Conservation (phyloP, 2,329 filamentous ascomycete genomes). For the Phaeosphaeria sp. region DNA sequence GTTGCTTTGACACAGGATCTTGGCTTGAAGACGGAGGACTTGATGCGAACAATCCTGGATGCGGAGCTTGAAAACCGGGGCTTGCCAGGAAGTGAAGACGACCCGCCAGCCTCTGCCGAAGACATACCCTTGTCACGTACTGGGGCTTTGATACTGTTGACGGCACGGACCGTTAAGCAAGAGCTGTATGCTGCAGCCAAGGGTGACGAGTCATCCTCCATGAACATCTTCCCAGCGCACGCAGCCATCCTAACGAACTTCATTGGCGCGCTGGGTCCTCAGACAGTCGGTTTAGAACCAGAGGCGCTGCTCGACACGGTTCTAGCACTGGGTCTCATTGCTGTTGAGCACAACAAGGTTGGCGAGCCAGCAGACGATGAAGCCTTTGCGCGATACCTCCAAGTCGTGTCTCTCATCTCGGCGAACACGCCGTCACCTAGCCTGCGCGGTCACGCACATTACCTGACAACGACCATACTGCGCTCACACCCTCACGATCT, state of each 20-base stretch:
- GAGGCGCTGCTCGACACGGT: slow-evolving; percentile 62
- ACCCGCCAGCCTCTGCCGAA: slow-evolving; percentile 58
- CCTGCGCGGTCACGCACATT: slow-evolving; percentile 57
- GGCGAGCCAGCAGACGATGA: slow-evolving; percentile 57
- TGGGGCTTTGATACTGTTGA: slow-evolving; percentile 61
- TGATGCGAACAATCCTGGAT: slow-evolving; percentile 54
- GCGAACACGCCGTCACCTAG: slow-evolving; percentile 57
- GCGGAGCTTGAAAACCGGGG: slow-evolving; percentile 49
- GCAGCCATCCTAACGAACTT: slow-evolving; percentile 60
- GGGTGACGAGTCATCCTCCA: slow-evolving; percentile 36
- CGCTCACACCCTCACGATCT: slow-evolving; percentile 61
- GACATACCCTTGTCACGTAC: slow-evolving; percentile 64
- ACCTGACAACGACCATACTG: slow-evolving; percentile 56
- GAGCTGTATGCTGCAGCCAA: slow-evolving; percentile 56
- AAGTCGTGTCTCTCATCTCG: slow-evolving; percentile 56
- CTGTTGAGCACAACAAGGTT: slow-evolving; percentile 54
- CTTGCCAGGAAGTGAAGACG: slow-evolving; percentile 59
- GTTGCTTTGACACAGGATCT: slow-evolving; percentile 70
- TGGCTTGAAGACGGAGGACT: slow-evolving; percentile 55
- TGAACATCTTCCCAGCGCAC: slow-evolving; percentile 62
- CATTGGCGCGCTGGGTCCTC: slow-evolving; percentile 49
- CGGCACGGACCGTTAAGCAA: slow-evolving; percentile 58
- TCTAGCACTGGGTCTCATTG: slow-evolving; percentile 59
- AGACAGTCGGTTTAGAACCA: slow-evolving; percentile 49
- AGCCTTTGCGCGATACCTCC: slow-evolving; percentile 60